Evolutionary conservation across 2,329 filamentous ascomycete species (phyloP).

Genomic region (Ceratocystis variospora): DNA sequence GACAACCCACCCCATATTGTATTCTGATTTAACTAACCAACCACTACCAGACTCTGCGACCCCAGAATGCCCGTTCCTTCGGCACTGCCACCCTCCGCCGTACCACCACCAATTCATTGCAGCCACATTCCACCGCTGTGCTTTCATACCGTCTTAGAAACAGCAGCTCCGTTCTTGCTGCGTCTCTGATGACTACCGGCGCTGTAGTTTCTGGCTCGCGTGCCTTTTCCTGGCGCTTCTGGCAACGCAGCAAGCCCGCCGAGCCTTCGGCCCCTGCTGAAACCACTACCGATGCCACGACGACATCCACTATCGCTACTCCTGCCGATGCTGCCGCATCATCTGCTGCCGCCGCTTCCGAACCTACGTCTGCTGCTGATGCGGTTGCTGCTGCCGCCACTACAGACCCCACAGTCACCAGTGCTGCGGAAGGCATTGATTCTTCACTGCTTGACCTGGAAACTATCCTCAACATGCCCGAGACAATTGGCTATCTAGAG

Average conservation of each 20-base stretch:
- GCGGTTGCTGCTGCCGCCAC: conserved; percentile 19
- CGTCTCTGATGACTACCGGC: conserved; percentile 13
- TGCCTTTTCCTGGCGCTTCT: conserved; percentile 19
- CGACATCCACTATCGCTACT: conserved; percentile 19
- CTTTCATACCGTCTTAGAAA: conserved; percentile 3
- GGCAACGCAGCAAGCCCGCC: conserved; percentile 14
- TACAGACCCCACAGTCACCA: conserved; percentile 21
- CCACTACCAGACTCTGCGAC: conserved; percentile 6
- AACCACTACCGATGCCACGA: conserved; percentile 19
- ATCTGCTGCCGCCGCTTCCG: conserved; percentile 14
- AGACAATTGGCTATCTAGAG: conserved; percentile 70
- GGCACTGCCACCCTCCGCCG: conserved; percentile 13
- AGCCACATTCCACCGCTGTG: conserved; percentile 11
- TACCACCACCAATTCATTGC: conserved; percentile 8
- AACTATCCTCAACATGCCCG: conserved; percentile 43
- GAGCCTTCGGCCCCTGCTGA: conserved; percentile 17
- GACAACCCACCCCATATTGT: not conserved
- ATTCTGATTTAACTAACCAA: not conserved
- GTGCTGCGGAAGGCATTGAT: conserved; percentile 14
- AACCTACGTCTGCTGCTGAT: conserved; percentile 17
- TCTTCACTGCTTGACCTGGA: conserved; percentile 24
- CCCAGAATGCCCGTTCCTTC: conserved; percentile 10
- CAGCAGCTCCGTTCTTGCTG: not conserved
- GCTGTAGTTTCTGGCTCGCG: conserved; percentile 18
- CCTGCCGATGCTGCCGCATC: conserved; percentile 18